These are phyloP conservation scores for Lactarius psammicola DNA, from an alignment of 768 basidiomycete species.

Conservation along the genomic window DNA sequence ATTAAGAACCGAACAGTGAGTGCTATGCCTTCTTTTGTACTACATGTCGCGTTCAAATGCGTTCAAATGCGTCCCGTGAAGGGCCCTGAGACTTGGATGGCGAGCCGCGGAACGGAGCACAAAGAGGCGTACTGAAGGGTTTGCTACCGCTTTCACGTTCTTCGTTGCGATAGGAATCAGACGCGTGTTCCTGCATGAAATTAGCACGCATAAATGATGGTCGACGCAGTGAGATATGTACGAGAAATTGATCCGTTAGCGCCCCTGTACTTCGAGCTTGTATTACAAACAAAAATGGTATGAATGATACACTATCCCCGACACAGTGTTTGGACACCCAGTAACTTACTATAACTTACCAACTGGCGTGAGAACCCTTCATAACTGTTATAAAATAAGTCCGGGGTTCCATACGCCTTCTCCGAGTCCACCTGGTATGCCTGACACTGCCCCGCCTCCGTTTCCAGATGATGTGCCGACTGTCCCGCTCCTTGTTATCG, in stretches of 20 bases:
- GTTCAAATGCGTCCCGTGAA: not conserved
- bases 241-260: not conserved
- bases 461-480: slow-evolving; percentile 47
- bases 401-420: not conserved
- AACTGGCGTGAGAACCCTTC: not conserved
- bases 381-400: not conserved
- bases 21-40: not conserved
- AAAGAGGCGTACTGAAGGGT: not conserved
- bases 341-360: too few relatives aligned
- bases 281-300: too few relatives aligned
- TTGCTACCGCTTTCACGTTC: not conserved
- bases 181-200: not conserved
- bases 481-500: slow-evolving; percentile 48
- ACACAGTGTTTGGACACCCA: too few relatives aligned
- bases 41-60: too few relatives aligned
- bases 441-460: slow-evolving; percentile 38
- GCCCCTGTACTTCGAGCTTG: not conserved
- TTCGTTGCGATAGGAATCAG: not conserved
- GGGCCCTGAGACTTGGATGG: slow-evolving; percentile 24
- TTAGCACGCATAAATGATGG: not conserved
- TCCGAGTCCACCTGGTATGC: slow-evolving; percentile 33
- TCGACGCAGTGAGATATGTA: not conserved
- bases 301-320: too few relatives aligned
- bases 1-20: not conserved
- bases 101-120: slow-evolving; percentile 26